Conservation (phyloP, 768 basidiomycete species). For the Wakefieldia striispora region DNA sequence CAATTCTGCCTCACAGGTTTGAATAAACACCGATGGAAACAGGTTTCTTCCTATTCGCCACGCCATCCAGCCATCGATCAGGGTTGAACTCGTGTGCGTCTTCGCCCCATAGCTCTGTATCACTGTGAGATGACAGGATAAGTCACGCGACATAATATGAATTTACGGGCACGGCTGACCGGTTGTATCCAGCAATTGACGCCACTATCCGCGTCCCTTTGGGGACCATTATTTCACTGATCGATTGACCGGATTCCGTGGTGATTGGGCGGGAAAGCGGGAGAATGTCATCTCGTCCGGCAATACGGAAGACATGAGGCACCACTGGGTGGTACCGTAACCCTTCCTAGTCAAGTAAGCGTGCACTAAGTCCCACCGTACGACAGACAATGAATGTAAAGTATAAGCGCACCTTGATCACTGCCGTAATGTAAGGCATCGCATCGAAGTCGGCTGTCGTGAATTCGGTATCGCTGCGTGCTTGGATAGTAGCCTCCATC, state of each 20-base stretch:
- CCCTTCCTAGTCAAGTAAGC: slow-evolving; percentile 22
- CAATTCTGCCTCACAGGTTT: slow-evolving; percentile 20
- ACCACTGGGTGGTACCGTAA: slow-evolving; percentile 50
- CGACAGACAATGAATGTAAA: no score
- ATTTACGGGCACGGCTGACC: slow-evolving; percentile 22
- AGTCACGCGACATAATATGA: no score
- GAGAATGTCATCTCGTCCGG: slow-evolving; percentile 49
- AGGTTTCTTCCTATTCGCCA: slow-evolving; percentile 15
- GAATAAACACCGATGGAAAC: slow-evolving; percentile 28
- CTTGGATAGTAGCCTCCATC: background rate
- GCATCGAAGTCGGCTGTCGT: slow-evolving; percentile 43
- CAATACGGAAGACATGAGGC: slow-evolving; percentile 49
- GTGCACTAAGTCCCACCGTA: background rate
- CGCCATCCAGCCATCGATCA: slow-evolving; percentile 25
- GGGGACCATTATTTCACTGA: slow-evolving; percentile 27
- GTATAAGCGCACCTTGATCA: slow-evolving; percentile 26
- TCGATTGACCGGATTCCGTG: slow-evolving; percentile 34
- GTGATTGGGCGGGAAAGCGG: background rate
- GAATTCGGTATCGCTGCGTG: slow-evolving; percentile 4
- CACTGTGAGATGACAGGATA: slow-evolving; percentile 9
- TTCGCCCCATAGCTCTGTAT: slow-evolving; percentile 31
- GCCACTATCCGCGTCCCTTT: slow-evolving; percentile 46
- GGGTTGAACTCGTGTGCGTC: slow-evolving; percentile 33
- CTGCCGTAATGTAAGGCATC: slow-evolving; percentile 43
- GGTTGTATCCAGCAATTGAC: slow-evolving; percentile 30